These are phyloP conservation scores for Yarrowia osloensis DNA, from an alignment of 805 yeast species.

Conservation along the genomic window DNA sequence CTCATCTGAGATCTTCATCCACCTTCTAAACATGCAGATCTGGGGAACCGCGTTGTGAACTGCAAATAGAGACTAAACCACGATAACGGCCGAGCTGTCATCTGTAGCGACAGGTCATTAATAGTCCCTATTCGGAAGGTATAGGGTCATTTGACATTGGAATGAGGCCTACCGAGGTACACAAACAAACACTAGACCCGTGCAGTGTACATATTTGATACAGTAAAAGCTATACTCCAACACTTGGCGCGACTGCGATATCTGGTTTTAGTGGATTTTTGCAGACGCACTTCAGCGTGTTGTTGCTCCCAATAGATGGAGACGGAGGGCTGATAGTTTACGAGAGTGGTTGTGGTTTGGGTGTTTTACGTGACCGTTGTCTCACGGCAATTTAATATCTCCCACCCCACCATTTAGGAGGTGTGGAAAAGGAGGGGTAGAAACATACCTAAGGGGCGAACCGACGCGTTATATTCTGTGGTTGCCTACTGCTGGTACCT, in stretches of 20 bases:
- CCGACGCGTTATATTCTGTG: background rate
- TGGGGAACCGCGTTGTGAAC: background rate
- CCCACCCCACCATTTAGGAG: background rate
- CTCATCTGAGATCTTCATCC: background rate
- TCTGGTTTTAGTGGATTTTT: slow-evolving; percentile 1
- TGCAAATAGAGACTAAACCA: background rate
- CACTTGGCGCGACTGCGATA: background rate
- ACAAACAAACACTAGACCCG: background rate
- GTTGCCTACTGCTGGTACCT: background rate
- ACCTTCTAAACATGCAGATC: too few species aligned
- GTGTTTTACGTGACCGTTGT: background rate
- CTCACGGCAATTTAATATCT: background rate
- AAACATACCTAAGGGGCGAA: background rate
- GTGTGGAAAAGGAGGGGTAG: background rate
- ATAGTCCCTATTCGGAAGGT: background rate
- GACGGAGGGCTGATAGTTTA: background rate
- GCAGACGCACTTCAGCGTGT: background rate
- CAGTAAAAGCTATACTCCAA: too few species aligned
- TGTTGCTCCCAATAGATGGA: slow-evolving; percentile 4
- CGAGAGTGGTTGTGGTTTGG: background rate
- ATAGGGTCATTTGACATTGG: background rate
- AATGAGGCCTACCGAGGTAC: background rate
- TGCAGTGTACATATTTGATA: too few species aligned
- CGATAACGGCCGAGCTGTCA: background rate
- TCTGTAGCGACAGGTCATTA: background rate